Base-by-base conservation (phyloP, 108 stramenopile species). In the Heterococcus sp. region DNA sequence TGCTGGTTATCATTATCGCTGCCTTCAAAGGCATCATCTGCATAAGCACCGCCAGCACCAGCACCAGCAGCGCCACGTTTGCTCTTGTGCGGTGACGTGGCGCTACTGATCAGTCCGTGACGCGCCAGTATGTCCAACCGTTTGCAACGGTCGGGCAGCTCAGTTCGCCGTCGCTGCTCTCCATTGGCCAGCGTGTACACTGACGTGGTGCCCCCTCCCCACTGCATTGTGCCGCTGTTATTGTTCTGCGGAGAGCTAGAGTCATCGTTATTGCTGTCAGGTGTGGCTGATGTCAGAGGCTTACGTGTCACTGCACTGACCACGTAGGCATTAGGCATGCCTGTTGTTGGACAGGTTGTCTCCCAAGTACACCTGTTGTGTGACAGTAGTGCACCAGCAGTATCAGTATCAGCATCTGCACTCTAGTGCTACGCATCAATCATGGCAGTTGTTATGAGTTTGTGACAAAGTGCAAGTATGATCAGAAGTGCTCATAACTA, bases 301-400 rank as follows among this genome's bases (percentile, higher is more conserved):
- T 58, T 8, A 21, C 46, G 46, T 21, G 46, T 21, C 14, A 58
- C 46, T n/a, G 69, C 73, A 2, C 74, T 85, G 21, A 86, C 86
- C 14, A 80, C 35, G 84, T 82, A 86, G 77, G 77, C 86, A 46
- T 86, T 86, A 33, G 84, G 40, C 86, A 86, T 86, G 5, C 84
- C 84, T 29, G 84, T 85, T 14, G 69, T 33, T 1, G 65, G 78
- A 35, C 86, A 86, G 2, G 86, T 86, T 0, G 86, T 86, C 32
- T 75, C 80, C 86, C 86, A 86, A 28, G 78, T 58, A 73, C 86
- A 86, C 32, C 84, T 72, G 4, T 72, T 40, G 30, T 58, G 46
- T 58, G 46, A 58, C 46, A 14, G 46, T 8, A 58, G 46, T 58
- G 21, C 46, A 58, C 14, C 46, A 14, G 46, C 46, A 14, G 14